Evolutionary conservation across 495 filamentous ascomycete species (phyloP).

Genomic region (Daldinia grandis): DNA sequence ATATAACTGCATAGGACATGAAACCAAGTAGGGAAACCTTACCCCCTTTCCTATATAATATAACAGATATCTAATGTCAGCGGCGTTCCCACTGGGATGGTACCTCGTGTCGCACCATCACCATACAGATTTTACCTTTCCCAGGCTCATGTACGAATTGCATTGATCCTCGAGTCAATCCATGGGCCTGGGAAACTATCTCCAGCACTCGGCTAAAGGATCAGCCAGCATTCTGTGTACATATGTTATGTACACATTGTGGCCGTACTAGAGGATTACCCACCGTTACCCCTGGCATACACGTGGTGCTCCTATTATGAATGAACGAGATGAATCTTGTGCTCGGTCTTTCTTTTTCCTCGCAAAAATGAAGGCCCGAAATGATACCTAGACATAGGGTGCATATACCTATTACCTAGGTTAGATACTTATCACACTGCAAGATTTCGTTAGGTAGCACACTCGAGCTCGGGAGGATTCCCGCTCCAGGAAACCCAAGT

Average conservation of each 20-base stretch:
- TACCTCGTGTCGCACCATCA: constrained; percentile 1
- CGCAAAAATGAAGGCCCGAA: constrained; percentile 13
- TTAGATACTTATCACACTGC: too few relatives aligned
- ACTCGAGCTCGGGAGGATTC: constrained; percentile 32
- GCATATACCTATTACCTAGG: too few relatives aligned
- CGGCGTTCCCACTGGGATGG: not conserved
- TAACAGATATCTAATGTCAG: constrained; percentile 7
- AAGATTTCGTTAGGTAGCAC: constrained; percentile 3
- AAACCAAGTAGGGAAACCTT: not conserved
- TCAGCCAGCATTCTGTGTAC: not conserved
- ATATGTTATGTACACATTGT: not conserved
- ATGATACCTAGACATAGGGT: not conserved
- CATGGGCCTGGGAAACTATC: constrained; percentile 12
- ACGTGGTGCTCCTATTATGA: constrained; percentile 7
- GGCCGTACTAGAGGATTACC: not conserved
- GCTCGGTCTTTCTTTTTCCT: constrained; percentile 1
- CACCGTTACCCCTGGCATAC: constrained; percentile 12
- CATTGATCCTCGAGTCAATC: constrained; percentile 7
- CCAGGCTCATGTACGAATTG: not conserved
- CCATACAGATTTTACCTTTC: not conserved
- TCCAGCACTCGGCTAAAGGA: constrained; percentile 1
- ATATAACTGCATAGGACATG: not conserved
- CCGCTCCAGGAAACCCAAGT: constrained; percentile 14
- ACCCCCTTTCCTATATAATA: not conserved
- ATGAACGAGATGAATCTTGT: not conserved